Base-by-base conservation (phyloP, 495 filamentous ascomycete genomes). In the Trichoderma reesei region DNA sequence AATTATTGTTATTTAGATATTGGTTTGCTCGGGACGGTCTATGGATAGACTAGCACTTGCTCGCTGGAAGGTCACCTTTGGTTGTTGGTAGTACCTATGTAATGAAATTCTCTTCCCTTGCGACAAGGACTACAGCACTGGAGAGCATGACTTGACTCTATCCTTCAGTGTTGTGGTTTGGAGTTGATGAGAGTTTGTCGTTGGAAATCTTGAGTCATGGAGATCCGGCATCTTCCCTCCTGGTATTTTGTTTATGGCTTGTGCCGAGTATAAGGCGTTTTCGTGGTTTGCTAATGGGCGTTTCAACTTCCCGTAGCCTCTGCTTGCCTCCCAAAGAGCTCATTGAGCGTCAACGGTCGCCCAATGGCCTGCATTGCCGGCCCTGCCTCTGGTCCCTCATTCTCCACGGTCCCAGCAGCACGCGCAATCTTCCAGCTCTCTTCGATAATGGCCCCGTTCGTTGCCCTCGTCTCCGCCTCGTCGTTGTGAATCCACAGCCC, bases 401-500 rank as follows among this genome's bases (percentile, higher is more conserved):
- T 6, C 26, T 18, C 39, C 51, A 51, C 41, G 62, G 64, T 13
- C 41, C 61, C 64, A 7, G 71, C 66, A 26, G 70, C 65, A 16
- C 75, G 70, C 0, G 70, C 67, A 63, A 75, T 71, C 39, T 72
- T 62, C 79, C 79, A 81, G 41, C 74, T 69, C 20, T 71, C 72
- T 33, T 69, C 62, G 33, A 80, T 76, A 36, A 77, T 69, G 10
- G 68, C 66, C n/a, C 67, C 68, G 63, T 75, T 70, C 9, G 71
- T 68, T n/a, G 68, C 69, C 18, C 72, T 72, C 26, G 79, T 79
- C 48, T 72, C 67, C 31, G 72, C 73, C 65, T 78, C 72, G 65
- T 79, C 76, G 63, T 75, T 73, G 60, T 81, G 77, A 5, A 79
- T 74, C 76, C 76, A 81, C n/a, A 81, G 60, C 6, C 79, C 78